Conservation (phyloP, 768 basidiomycete genomes). For the Lentinula guzmanii region DNA sequence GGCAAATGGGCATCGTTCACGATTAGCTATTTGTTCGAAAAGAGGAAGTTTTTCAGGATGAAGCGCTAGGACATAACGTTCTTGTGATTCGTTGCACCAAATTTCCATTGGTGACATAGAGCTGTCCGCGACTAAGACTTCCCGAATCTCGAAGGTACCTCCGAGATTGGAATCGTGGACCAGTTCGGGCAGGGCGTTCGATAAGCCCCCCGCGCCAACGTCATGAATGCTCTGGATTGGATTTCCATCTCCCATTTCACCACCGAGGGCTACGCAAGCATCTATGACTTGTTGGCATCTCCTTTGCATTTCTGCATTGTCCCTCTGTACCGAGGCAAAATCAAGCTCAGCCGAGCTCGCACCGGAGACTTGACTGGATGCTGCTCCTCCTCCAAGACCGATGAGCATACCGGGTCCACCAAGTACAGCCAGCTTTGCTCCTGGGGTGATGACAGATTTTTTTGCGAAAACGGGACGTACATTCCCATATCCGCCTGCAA, state of each 20-base stretch:
- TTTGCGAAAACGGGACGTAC: constrained; percentile 79
- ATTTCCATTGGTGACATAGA: constrained; percentile 99
- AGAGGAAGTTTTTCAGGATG: constrained; percentile 49
- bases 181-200: constrained; percentile 94
- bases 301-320: constrained; percentile 98
- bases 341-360: constrained; percentile 89
- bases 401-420: constrained; percentile 97
- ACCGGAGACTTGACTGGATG: constrained; percentile 89
- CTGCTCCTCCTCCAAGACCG: constrained; percentile 94
- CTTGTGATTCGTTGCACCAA: constrained; percentile 99
- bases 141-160: constrained; percentile 88
- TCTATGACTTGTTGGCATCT: constrained; percentile 98
- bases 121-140: constrained; percentile 85
- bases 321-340: constrained; percentile 95
- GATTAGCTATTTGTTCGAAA: constrained; percentile 73
- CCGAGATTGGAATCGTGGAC: constrained; percentile 96
- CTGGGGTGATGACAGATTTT: constrained; percentile 72
- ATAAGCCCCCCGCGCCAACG: constrained; percentile 94
- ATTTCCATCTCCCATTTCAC: constrained; percentile 36
- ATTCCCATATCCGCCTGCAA: constrained; percentile 94
- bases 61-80: constrained; percentile 93
- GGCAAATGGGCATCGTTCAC: constrained; percentile 92
- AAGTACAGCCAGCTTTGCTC: constrained; percentile 85
- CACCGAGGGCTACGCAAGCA: constrained; percentile 61
- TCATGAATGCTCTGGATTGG: constrained; percentile 97